Conservation (phyloP, 345 rosid species). For the Carallia brachiata region DNA sequence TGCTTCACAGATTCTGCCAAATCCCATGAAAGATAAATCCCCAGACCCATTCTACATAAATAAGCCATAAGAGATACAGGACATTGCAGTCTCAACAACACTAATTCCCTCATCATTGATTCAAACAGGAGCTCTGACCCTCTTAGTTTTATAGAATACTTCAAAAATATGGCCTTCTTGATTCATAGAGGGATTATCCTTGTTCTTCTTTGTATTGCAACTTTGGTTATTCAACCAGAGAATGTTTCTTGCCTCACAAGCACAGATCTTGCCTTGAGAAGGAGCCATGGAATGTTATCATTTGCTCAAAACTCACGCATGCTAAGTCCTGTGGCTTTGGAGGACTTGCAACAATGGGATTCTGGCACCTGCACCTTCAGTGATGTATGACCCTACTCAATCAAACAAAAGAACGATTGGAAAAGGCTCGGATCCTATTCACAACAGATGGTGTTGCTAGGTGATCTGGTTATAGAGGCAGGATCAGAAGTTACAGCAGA, state of each 20-base stretch:
- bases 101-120: slow-evolving; percentile 20
- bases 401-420: slow-evolving; percentile 62
- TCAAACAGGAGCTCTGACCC: slow-evolving; percentile 11
- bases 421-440: slow-evolving; percentile 89
- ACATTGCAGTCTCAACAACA: slow-evolving; percentile 20
- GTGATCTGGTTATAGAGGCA: slow-evolving; percentile 11
- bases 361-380: slow-evolving; percentile 54
- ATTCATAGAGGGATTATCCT: slow-evolving; percentile 31
- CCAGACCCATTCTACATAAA: slow-evolving; percentile 26
- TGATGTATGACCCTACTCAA: slow-evolving; percentile 52
- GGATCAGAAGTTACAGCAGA: slow-evolving; percentile 15
- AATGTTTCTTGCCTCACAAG: slow-evolving; percentile 39
- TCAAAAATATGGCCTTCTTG: slow-evolving; percentile 40
- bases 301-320: slow-evolving; percentile 35
- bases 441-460: slow-evolving; percentile 56
- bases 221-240: slow-evolving; percentile 35
- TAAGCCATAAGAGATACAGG: slow-evolving; percentile 21
- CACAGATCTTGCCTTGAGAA: slow-evolving; percentile 41
- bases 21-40: slow-evolving; percentile 30
- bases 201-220: slow-evolving; percentile 34
- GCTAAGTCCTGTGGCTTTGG: slow-evolving; percentile 32
- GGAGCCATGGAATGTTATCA: slow-evolving; percentile 31
- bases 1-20: slow-evolving; percentile 34
- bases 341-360: slow-evolving; percentile 30
- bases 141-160: slow-evolving; percentile 10